phyloP scores from a whole-genome alignment of 2,329 filamentous ascomycete species.

The Aspergillus vadensis region DNA sequence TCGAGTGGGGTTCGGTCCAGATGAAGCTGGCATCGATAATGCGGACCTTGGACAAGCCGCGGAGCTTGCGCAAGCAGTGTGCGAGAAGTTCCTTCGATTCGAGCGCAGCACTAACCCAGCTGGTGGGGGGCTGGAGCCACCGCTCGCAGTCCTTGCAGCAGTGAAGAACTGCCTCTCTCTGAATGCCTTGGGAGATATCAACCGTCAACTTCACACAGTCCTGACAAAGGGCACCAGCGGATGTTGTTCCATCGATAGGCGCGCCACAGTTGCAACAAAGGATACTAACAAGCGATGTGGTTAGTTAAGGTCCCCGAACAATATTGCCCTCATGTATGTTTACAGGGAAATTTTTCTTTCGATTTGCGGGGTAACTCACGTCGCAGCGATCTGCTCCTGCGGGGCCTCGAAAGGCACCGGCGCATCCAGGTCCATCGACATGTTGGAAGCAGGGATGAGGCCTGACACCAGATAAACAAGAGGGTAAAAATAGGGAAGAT shows the following conservation, averaged over 20 bases:
- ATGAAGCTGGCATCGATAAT: conserved; percentile 96
- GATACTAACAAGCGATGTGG: conserved; percentile 58
- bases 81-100: conserved; percentile 93
- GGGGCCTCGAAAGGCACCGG: conserved; percentile 52
- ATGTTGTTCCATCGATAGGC: conserved; percentile 86
- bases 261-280: conserved; percentile 98
- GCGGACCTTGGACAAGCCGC: conserved; percentile 82
- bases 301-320: conserved; percentile 16
- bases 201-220: conserved; percentile 94
- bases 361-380: conserved; percentile 45
- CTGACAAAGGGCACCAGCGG: conserved; percentile 86
- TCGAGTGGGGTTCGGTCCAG: conserved; percentile 97
- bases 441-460: conserved; percentile 18
- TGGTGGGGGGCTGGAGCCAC: conserved; percentile 83
- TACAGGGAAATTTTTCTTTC: conserved; percentile 15
- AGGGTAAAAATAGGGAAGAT: neutral
- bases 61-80: conserved; percentile 83
- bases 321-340: conserved; percentile 13
- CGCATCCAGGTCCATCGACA: conserved; percentile 60
- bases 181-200: conserved; percentile 89
- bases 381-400: conserved; percentile 45
- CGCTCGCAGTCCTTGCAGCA: conserved; percentile 93
- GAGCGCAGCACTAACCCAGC: conserved; percentile 80
- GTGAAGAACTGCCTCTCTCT: conserved; percentile 84
- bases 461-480: neutral